Evolutionary conservation across 2,329 filamentous ascomycete genomes (phyloP).

Genomic region (Tolypocladium nubicola): DNA sequence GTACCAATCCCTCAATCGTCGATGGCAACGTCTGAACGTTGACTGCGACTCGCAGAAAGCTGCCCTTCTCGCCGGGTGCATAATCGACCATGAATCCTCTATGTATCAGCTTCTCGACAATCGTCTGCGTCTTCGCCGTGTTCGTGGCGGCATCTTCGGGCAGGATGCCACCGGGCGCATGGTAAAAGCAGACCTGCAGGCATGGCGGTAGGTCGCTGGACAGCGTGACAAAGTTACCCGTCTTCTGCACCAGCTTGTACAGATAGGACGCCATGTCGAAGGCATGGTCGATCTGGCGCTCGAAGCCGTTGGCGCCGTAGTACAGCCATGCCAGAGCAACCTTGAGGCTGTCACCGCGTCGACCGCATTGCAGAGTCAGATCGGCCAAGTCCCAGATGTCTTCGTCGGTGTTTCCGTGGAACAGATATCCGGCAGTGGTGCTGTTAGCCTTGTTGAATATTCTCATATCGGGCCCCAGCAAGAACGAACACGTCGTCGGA

Average conservation of each 20-base stretch:
- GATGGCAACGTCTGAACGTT: constrained; percentile 42
- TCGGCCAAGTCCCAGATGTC: constrained; percentile 87
- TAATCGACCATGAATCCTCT: constrained; percentile 53
- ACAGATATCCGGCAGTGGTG: constrained; percentile 76
- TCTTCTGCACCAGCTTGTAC: constrained; percentile 43
- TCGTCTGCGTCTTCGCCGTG: constrained; percentile 35
- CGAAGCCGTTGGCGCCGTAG: constrained; percentile 70
- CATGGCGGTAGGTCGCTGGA: constrained; percentile 72
- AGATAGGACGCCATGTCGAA: constrained; percentile 63
- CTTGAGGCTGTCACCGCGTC: constrained; percentile 77
- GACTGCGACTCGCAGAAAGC: constrained; percentile 50
- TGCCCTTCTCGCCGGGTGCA: constrained; percentile 43
- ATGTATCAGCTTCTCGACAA: constrained; percentile 35
- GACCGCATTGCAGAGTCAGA: constrained; percentile 85
- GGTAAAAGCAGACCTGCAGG: constrained; percentile 93
- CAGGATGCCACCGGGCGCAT: constrained; percentile 46
- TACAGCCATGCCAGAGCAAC: constrained; percentile 83
- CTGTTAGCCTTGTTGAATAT: constrained; percentile 79
- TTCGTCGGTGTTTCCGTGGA: constrained; percentile 46
- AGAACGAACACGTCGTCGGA: constrained; percentile 82
- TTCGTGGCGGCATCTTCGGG: constrained; percentile 30
- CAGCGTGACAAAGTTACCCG: constrained; percentile 57
- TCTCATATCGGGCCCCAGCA: constrained; percentile 66
- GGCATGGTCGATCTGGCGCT: constrained; percentile 56
- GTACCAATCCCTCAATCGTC: constrained; percentile 43